Percentiles rank a stretch among this genome's conserved stretches.
These are phyloP conservation scores for Boletus eberwhitei DNA, from an alignment of 768 basidiomycete species.

Conservation along the genomic window DNA sequence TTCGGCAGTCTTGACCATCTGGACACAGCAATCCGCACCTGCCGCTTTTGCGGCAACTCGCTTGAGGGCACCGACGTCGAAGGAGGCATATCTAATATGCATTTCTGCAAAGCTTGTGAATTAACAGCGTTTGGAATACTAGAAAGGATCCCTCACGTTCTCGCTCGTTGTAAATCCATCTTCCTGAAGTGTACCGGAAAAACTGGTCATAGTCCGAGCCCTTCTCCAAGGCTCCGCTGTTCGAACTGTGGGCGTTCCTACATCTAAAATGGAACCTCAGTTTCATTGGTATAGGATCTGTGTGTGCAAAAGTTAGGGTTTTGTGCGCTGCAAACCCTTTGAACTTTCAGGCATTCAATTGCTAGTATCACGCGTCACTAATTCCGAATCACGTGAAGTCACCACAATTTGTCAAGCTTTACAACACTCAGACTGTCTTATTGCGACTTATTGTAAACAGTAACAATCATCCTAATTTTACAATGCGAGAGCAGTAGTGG, in stretches of 20 bases:
- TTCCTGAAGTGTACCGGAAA: conserved; percentile 3
- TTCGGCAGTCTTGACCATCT: conserved; percentile 16
- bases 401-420: no score
- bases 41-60: conserved; percentile 10
- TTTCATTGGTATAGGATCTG: no score
- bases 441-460: no score
- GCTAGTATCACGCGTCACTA: no score
- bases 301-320: no score
- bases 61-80: conserved; percentile 22
- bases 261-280: no score
- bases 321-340: no score
- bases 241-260: neutral
- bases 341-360: no score
- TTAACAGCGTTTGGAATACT: neutral
- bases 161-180: conserved; percentile 10
- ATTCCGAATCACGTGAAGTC: no score
- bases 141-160: neutral
- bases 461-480: no score
- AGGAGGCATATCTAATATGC: neutral
- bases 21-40: conserved; percentile 14
- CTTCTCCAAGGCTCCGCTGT: neutral
- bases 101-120: neutral
- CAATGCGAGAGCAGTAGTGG: no score
- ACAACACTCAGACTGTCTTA: no score
- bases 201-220: neutral